Percentiles rank a stretch among this genome's conserved stretches.
phyloP scores from a whole-genome alignment of 169 alveolate genomes.

The Plasmodium reichenowi region DNA sequence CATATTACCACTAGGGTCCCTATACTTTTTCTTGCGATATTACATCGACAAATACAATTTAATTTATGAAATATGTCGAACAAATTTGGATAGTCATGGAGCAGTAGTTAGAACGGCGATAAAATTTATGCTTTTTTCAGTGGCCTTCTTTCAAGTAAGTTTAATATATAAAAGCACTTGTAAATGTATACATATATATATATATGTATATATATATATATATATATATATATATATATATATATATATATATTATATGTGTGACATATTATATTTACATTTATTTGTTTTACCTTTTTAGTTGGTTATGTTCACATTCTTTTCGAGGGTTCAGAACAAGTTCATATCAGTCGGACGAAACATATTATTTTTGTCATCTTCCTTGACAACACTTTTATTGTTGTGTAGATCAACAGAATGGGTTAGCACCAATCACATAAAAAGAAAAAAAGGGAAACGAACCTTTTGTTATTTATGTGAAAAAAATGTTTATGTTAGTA shows the following conservation, averaged over 20 bases:
- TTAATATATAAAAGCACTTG: not conserved
- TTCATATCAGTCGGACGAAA: conserved; percentile 64
- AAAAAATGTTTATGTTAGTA: conserved; percentile 67
- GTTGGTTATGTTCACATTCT: conserved; percentile 75
- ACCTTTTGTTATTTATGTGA: conserved; percentile 74
- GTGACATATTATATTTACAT: conserved; percentile 8
- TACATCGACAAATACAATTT: conserved; percentile 85
- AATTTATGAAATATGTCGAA: conserved; percentile 80
- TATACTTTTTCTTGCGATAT: conserved; percentile 83
- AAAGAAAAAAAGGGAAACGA: conserved; percentile 64
- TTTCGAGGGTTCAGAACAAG: conserved; percentile 57
- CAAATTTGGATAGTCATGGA: conserved; percentile 86
- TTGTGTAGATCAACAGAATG: conserved; percentile 70
- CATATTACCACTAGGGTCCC: conserved; percentile 81
- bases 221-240: conserved; percentile 3
- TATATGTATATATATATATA: not conserved
- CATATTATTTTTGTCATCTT: conserved; percentile 66
- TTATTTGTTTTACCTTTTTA: not conserved
- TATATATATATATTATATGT: not conserved
- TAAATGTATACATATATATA: too few species aligned
- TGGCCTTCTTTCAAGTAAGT: conserved; percentile 79
- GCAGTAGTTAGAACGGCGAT: conserved; percentile 83
- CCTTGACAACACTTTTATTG: conserved; percentile 45
- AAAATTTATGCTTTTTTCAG: conserved; percentile 85
- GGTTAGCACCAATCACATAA: conserved; percentile 75